Evolutionary conservation across 2,329 filamentous ascomycete genomes (phyloP).

Genomic region (Lasiodiplodia sp.): DNA sequence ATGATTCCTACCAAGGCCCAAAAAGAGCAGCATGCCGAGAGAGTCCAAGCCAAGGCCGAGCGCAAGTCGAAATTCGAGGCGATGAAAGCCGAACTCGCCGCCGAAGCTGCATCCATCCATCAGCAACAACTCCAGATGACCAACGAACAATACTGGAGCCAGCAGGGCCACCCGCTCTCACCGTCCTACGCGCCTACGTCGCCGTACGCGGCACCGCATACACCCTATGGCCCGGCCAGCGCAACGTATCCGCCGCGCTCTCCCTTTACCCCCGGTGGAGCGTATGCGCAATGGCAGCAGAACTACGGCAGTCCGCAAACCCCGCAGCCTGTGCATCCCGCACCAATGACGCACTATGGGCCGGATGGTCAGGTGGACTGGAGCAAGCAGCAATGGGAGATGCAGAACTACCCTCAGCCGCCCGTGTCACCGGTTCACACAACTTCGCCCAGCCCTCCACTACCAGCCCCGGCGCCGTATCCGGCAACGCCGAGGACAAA

Average conservation of each 20-base stretch:
- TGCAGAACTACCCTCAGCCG: slow-evolving; percentile 36
- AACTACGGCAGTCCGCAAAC: slow-evolving; percentile 37
- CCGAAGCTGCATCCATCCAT: slow-evolving; percentile 20
- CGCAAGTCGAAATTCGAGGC: slow-evolving; percentile 45
- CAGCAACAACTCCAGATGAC: slow-evolving; percentile 20
- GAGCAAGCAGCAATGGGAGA: slow-evolving; percentile 47
- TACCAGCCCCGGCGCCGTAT: neutral
- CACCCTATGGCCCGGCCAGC: slow-evolving; percentile 14
- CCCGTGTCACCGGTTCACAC: slow-evolving; percentile 4
- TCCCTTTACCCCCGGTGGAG: slow-evolving; percentile 40
- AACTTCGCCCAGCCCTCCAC: neutral
- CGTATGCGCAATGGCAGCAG: slow-evolving; percentile 50
- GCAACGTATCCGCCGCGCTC: slow-evolving; percentile 30
- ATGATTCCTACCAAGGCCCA: slow-evolving; percentile 53
- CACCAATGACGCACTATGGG: slow-evolving; percentile 19
- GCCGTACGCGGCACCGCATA: slow-evolving; percentile 7
- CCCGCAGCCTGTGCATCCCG: neutral
- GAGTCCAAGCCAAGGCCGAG: slow-evolving; percentile 28
- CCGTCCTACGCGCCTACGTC: slow-evolving; percentile 18
- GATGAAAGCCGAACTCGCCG: slow-evolving; percentile 42
- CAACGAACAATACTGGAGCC: slow-evolving; percentile 27
- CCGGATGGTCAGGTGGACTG: slow-evolving; percentile 24
- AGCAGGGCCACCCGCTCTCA: slow-evolving; percentile 18
- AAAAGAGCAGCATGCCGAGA: slow-evolving; percentile 37
- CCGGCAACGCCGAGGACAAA: slow-evolving; percentile 44